Conservation (phyloP, 345 rosid genomes). For the Psidium friedrichsthalianum region DNA sequence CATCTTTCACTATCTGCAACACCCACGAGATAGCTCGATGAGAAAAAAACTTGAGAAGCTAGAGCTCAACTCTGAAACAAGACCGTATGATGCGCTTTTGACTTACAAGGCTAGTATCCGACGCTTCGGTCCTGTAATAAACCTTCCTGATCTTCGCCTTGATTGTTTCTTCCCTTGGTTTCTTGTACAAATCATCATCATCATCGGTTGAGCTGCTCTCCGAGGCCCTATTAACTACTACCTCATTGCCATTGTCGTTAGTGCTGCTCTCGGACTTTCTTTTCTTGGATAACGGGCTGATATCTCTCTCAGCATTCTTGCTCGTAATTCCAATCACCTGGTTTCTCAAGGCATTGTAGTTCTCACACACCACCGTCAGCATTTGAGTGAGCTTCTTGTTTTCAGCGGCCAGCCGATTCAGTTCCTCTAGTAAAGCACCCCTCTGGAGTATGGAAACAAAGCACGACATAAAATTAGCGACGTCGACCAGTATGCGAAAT, state of each 20-base stretch:
- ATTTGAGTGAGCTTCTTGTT: constrained; percentile 77
- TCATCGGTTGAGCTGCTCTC: constrained; percentile 87
- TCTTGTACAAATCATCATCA: constrained; percentile 48
- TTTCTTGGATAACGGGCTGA: constrained; percentile 41
- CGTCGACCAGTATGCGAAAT: not conserved
- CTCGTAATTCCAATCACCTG: constrained; percentile 41
- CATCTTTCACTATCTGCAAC: constrained; percentile 73
- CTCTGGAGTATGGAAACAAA: constrained; percentile 5
- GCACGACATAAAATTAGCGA: not conserved
- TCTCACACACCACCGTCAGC: constrained; percentile 63
- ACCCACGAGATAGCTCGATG: not conserved
- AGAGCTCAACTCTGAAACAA: not conserved
- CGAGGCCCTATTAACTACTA: constrained; percentile 26
- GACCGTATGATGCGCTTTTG: not conserved
- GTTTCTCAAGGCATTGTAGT: constrained; percentile 47
- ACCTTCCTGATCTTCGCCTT: constrained; percentile 55
- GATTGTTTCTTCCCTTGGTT: constrained; percentile 54
- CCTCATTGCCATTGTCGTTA: constrained; percentile 8
- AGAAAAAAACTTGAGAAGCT: not conserved
- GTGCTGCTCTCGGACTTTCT: constrained; percentile 34
- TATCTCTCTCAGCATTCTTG: constrained; percentile 32
- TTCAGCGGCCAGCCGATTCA: constrained; percentile 62
- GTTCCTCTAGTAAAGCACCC: constrained; percentile 48
- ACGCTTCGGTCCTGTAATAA: constrained; percentile 48
- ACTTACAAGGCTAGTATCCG: constrained; percentile 64